These are phyloP conservation scores for Onygena corvina DNA, from an alignment of 2,329 filamentous ascomycete genomes.

Conservation along the genomic window DNA sequence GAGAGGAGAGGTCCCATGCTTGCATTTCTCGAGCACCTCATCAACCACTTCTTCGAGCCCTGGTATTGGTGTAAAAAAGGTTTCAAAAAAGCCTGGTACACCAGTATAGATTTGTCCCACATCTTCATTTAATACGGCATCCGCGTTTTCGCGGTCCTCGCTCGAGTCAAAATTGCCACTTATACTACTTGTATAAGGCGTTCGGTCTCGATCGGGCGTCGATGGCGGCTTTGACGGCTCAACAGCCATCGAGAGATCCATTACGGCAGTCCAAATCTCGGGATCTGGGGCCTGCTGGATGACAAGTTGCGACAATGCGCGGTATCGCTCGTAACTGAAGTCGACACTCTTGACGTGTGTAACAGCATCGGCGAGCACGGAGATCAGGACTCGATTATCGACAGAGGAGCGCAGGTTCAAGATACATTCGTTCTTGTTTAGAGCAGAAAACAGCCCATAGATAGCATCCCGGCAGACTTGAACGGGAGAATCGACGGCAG, in stretches of 20 bases:
- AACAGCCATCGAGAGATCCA: too few species aligned
- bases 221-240: too few species aligned
- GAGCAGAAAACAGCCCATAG: too few species aligned
- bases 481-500: too few species aligned
- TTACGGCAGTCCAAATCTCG: background rate
- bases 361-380: too few species aligned
- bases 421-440: too few species aligned
- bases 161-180: constrained; percentile 23
- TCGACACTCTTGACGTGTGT: too few species aligned
- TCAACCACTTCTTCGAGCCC: constrained; percentile 17
- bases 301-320: background rate
- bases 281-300: background rate
- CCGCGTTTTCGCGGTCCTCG: constrained; percentile 20
- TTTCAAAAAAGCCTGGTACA: constrained; percentile 19
- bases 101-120: constrained; percentile 20
- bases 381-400: too few species aligned
- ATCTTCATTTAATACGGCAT: constrained; percentile 21
- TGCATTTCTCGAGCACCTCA: constrained; percentile 20
- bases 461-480: too few species aligned
- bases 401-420: too few species aligned
- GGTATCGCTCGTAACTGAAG: background rate
- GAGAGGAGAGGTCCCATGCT: constrained; percentile 17
- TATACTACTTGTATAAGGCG: too few species aligned
- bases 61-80: constrained; percentile 19
- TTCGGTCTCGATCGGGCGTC: too few species aligned